These are phyloP conservation scores for Heterobasidion irregulare DNA, from an alignment of 1,284 basidiomycete genomes.

Conservation along the genomic window DNA sequence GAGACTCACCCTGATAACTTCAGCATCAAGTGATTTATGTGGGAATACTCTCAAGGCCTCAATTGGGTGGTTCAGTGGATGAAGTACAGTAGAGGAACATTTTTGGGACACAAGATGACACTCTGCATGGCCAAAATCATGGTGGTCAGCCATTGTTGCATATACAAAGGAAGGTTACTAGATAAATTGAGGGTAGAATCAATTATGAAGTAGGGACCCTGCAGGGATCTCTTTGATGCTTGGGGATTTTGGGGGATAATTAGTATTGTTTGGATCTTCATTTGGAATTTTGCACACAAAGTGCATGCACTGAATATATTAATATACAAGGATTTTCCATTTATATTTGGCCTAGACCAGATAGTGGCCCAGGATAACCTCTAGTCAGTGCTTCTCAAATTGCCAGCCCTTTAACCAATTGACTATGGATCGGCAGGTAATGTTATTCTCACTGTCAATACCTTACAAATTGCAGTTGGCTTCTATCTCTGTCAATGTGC, in stretches of 20 bases:
- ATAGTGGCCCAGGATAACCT: slow-evolving; percentile 10
- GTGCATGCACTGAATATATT: slow-evolving; percentile 9
- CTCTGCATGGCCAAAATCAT: slow-evolving; percentile 12
- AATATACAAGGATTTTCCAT: slow-evolving; percentile 9
- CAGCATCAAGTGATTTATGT: slow-evolving; percentile 24
- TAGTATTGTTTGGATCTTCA: slow-evolving; percentile 14
- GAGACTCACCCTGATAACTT: too few species aligned
- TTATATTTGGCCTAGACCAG: slow-evolving; percentile 13
- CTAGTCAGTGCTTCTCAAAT: slow-evolving; percentile 11
- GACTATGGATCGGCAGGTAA: too few species aligned
- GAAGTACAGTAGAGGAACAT: slow-evolving; percentile 17
- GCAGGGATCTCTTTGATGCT: slow-evolving; percentile 1
- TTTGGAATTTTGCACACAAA: slow-evolving; percentile 12
- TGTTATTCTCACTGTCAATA: too few species aligned
- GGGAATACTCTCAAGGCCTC: slow-evolving; percentile 19
- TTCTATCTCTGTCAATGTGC: too few species aligned
- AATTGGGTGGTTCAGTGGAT: slow-evolving; percentile 22
- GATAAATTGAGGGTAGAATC: slow-evolving; percentile 4
- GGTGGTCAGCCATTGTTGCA: slow-evolving; percentile 20
- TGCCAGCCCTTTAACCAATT: slow-evolving; percentile 16
- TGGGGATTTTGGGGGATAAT: slow-evolving; percentile 5
- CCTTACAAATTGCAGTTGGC: too few species aligned
- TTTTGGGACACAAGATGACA: slow-evolving; percentile 14
- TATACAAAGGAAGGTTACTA: slow-evolving; percentile 14
- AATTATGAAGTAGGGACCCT: slow-evolving; percentile 17